Base-by-base conservation (phyloP, 192 early-diverging fungal genomes). In the Backusella macrospora region DNA sequence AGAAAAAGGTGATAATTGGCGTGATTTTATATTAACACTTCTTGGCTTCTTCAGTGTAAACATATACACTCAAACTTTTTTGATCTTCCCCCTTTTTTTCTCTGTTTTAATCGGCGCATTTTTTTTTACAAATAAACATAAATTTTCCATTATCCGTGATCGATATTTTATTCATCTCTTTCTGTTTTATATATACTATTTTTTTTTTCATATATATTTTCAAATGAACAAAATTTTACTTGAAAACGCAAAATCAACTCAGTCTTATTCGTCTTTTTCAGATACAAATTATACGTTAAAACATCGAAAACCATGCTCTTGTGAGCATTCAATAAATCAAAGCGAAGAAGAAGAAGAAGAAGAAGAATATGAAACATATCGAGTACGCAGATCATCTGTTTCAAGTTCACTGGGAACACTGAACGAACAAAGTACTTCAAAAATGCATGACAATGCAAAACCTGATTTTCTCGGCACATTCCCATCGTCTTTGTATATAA, bases 401-500 rank as follows among this genome's bases (percentile, higher is more conserved):
- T 5, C 52, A 59, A 59, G 52, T 10, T 59, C 52, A 26, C 4
- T 59, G 26, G 52, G 26, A 59, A 59, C 52, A 26, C 4, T 59
- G 26, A 59, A 59, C 21, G 52, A 59, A 13, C 52, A 59, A 59
- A 59, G 10, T 4, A 26, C 21, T 26, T 26, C 52, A 59, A 59
- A 59, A 59, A 16, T 59, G 21, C 52, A 59, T 26, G 13, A 26
- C 10, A 59, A 26, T 59, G 0, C 42, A 8, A 18, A 16, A 5
- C 39, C 18, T 23, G 14, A 26, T 46, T 68, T 34, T 16, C 26
- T 68, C 6, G 67, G 15, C 16, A 14, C 2, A 2, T 47, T 68
- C 15, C 52, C 76, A 13, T 47, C 75, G 6, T 77, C 85, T 1
- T 64, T 83, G 12, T 68, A 62, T 0, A 83, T 93, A n/a, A 89